Percentiles rank a stretch among this genome's conserved stretches.
These are phyloP conservation scores for Globisporangium paroecandrum DNA, from an alignment of 352 stramenopile genomes.

Conservation along the genomic window DNA sequence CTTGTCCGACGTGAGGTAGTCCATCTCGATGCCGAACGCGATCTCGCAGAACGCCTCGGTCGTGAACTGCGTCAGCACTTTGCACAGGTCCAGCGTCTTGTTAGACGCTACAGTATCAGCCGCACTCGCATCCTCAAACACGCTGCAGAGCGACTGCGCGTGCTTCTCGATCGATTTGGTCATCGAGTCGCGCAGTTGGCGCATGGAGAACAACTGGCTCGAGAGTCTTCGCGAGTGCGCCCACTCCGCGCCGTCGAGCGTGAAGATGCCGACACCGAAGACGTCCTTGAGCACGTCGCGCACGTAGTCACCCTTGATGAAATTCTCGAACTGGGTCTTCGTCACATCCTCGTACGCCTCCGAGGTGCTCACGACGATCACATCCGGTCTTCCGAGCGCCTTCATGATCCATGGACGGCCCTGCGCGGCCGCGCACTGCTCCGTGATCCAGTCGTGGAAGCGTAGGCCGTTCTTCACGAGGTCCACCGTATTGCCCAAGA, in stretches of 20 bases:
- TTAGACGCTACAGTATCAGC: not conserved
- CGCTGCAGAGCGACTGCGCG: not conserved
- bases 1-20: slow-evolving; percentile 17
- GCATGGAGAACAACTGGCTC: slow-evolving; percentile 68
- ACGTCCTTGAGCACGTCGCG: slow-evolving; percentile 33
- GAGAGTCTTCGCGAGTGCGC: slow-evolving; percentile 42
- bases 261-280: slow-evolving; percentile 55
- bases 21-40: slow-evolving; percentile 30
- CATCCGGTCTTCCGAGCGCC: slow-evolving; percentile 28
- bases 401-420: slow-evolving; percentile 22
- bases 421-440: not conserved
- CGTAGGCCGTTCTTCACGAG: slow-evolving; percentile 3
- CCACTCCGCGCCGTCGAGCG: slow-evolving; percentile 37
- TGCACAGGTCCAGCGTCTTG: slow-evolving; percentile 11
- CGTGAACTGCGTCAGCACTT: slow-evolving; percentile 28
- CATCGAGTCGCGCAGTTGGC: slow-evolving; percentile 17
- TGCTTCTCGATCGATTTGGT: slow-evolving; percentile 9
- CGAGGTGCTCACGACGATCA: slow-evolving; percentile 30
- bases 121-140: slow-evolving; percentile 1
- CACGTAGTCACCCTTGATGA: slow-evolving; percentile 47
- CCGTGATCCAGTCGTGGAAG: slow-evolving; percentile 18
- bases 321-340: slow-evolving; percentile 65
- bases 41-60: slow-evolving; percentile 40
- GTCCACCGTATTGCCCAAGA: slow-evolving; percentile 33
- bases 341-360: slow-evolving; percentile 36